phyloP scores from a whole-genome alignment of 202 grass and related monocot species.

The Cymbopogon flexuosus region DNA sequence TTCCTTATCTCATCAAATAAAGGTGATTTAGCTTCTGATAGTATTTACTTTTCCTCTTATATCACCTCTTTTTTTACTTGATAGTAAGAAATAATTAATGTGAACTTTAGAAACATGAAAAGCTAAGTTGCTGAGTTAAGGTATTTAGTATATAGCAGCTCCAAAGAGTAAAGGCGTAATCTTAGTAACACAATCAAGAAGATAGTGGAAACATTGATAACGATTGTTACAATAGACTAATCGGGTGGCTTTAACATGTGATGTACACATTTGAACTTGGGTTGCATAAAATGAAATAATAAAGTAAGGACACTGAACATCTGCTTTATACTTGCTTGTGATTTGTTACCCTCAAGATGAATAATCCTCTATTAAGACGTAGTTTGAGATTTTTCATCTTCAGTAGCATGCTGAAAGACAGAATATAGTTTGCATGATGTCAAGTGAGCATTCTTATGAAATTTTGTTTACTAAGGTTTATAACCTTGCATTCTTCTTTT shows the following conservation, averaged over 20 bases:
- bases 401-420: neutral
- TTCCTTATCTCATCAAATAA: constrained; percentile 82
- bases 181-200: neutral
- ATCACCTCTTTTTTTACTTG: constrained; percentile 9
- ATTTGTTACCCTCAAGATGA: constrained; percentile 21
- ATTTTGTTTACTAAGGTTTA: neutral
- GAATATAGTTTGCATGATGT: constrained; percentile 1
- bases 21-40: constrained; percentile 43
- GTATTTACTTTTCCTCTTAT: neutral
- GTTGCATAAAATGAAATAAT: neutral
- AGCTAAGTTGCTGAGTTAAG: neutral
- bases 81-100: neutral
- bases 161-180: constrained; percentile 16
- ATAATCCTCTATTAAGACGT: constrained; percentile 9
- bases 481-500: constrained; percentile 30
- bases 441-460: neutral
- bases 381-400: constrained; percentile 21
- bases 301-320: neutral
- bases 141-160: constrained; percentile 8
- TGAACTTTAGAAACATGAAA: neutral
- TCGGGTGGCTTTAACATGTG: constrained; percentile 5
- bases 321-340: neutral
- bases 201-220: neutral
- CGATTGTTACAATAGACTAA: neutral
- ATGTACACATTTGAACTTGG: neutral